Conservation (phyloP, 192 early-diverging fungal genomes). For the Cladochytrium replicatum region DNA sequence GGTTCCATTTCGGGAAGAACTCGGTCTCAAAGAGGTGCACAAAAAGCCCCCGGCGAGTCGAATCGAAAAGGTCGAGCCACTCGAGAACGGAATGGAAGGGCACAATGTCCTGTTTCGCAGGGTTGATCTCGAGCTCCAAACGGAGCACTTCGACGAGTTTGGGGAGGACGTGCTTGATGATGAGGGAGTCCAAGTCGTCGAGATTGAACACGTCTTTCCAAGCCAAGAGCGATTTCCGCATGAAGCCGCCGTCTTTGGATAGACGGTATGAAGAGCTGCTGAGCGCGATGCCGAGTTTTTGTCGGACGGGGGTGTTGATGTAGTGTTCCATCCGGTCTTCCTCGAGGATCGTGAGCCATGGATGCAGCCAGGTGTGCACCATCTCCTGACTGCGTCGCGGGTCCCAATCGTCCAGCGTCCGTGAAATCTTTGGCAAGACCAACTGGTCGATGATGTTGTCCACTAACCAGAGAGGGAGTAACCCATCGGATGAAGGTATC, state of each 20-base stretch:
- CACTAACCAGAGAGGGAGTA: slow-evolving; percentile 62
- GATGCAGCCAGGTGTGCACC: slow-evolving; percentile 69
- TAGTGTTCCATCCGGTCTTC: slow-evolving; percentile 38
- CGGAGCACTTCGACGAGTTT: slow-evolving; percentile 52
- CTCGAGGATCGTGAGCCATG: slow-evolving; percentile 64
- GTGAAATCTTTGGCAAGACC: slow-evolving; percentile 64
- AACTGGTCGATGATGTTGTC: slow-evolving; percentile 70
- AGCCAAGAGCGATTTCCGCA: slow-evolving; percentile 10
- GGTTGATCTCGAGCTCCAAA: slow-evolving; percentile 60
- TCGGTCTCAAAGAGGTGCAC: slow-evolving; percentile 58
- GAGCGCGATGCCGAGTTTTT: slow-evolving; percentile 66
- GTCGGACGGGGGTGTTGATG: slow-evolving; percentile 45
- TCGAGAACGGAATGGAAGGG: slow-evolving; percentile 51
- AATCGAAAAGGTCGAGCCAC: slow-evolving; percentile 51
- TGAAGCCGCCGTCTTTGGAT: no score
- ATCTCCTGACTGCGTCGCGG: slow-evolving; percentile 40
- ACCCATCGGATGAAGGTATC: slow-evolving; percentile 3
- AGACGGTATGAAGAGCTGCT: not conserved
- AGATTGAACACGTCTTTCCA: slow-evolving; percentile 35
- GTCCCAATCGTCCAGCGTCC: slow-evolving; percentile 54
- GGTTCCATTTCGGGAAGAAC: slow-evolving; percentile 73
- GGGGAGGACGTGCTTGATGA: slow-evolving; percentile 56
- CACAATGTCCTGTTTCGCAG: slow-evolving; percentile 55
- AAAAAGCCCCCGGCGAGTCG: slow-evolving; percentile 36
- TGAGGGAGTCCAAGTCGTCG: slow-evolving; percentile 48